Evolutionary conservation across 2,329 filamentous ascomycete species (phyloP).

Genomic region (Incumbomyces lentus): DNA sequence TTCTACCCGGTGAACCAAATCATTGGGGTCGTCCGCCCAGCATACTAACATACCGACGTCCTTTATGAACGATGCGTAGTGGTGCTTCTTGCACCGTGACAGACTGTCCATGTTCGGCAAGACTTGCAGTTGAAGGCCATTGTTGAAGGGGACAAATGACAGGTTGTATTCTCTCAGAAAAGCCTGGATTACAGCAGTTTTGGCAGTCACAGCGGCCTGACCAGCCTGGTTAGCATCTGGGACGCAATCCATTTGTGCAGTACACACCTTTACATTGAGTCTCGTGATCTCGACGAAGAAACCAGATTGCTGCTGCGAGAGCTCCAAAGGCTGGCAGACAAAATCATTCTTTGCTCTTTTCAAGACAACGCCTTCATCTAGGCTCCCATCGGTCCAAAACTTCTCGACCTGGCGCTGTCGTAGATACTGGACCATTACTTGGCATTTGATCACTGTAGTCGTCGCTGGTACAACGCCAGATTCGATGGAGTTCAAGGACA

Average conservation of each 20-base stretch:
- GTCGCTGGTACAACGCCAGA: background rate
- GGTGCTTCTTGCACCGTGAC: constrained; percentile 51
- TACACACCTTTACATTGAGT: constrained; percentile 45
- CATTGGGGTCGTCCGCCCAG: constrained; percentile 53
- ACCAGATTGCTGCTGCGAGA: constrained; percentile 35
- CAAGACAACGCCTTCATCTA: constrained; percentile 46
- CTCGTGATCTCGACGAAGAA: constrained; percentile 41
- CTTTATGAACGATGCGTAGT: constrained; percentile 55
- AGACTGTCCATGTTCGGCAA: constrained; percentile 48
- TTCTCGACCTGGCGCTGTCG: constrained; percentile 51
- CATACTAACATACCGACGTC: constrained; percentile 50
- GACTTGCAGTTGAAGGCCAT: constrained; percentile 52
- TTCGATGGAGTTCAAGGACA: background rate
- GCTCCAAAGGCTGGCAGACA: constrained; percentile 40
- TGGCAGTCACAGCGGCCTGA: constrained; percentile 58
- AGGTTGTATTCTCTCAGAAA: constrained; percentile 43
- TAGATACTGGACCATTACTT: constrained; percentile 55
- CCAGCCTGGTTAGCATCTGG: constrained; percentile 4
- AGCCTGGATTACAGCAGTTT: constrained; percentile 53
- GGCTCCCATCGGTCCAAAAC: constrained; percentile 38
- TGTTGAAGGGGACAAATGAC: constrained; percentile 48
- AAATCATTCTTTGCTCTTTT: constrained; percentile 44
- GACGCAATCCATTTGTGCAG: background rate
- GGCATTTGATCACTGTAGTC: constrained; percentile 41
- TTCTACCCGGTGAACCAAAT: constrained; percentile 43